These are phyloP conservation scores for Pseudogymnoascus pannorum DNA, from an alignment of 2,329 filamentous ascomycete genomes.

Conservation along the genomic window DNA sequence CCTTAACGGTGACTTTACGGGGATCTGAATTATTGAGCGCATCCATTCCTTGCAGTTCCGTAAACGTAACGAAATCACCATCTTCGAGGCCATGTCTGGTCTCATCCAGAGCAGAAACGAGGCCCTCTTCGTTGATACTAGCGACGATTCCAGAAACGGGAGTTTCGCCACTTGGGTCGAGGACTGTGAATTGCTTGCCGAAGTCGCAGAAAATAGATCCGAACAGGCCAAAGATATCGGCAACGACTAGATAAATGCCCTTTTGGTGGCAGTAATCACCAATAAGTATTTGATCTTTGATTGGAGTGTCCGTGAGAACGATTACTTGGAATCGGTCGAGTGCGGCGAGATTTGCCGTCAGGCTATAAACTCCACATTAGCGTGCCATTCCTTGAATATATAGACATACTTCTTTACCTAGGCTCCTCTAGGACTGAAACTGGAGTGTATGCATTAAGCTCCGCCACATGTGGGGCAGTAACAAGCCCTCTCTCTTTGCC, in stretches of 20 bases:
- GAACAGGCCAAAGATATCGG: slow-evolving; percentile 89
- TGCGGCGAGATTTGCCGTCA: slow-evolving; percentile 69
- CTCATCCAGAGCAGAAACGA: slow-evolving; percentile 91
- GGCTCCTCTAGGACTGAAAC: slow-evolving; percentile 65
- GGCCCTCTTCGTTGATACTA: slow-evolving; percentile 77
- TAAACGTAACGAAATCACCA: slow-evolving; percentile 92
- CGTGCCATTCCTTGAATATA: neutral
- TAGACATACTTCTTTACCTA: slow-evolving; percentile 34
- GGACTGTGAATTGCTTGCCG: slow-evolving; percentile 83
- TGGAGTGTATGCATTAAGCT: slow-evolving; percentile 94
- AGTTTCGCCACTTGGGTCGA: slow-evolving; percentile 85
- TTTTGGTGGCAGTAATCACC: slow-evolving; percentile 93
- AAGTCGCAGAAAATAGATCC: slow-evolving; percentile 97
- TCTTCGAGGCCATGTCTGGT: slow-evolving; percentile 92
- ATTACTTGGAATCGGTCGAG: slow-evolving; percentile 90
- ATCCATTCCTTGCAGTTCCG: slow-evolving; percentile 89
- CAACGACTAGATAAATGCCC: slow-evolving; percentile 80
- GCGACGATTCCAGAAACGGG: slow-evolving; percentile 83
- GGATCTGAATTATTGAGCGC: slow-evolving; percentile 75
- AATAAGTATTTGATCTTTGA: slow-evolving; percentile 74
- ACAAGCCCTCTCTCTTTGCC: slow-evolving; percentile 85
- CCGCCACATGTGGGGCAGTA: slow-evolving; percentile 81
- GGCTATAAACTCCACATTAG: slow-evolving; percentile 38
- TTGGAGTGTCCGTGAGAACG: slow-evolving; percentile 76
- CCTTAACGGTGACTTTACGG: slow-evolving; percentile 87